Evolutionary conservation across 2,329 filamentous ascomycete species (phyloP), one percentile per base, ranked within the genome.

Genomic region (Alternaria infectoria): DNA sequence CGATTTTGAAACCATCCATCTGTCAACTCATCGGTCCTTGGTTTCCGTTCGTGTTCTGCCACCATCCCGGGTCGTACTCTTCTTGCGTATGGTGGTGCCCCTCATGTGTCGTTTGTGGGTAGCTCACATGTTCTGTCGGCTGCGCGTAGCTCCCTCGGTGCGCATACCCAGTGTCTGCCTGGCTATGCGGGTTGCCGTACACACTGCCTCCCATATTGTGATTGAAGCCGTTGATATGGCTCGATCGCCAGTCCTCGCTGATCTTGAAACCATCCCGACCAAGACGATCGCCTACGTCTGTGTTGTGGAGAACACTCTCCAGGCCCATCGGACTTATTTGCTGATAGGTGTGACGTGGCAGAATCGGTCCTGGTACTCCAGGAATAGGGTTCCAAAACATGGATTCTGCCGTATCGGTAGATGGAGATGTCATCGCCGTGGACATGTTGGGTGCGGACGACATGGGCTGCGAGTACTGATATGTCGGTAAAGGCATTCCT

Each of bases 341-440:
- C 25, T 68, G 64, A 60, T 71, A 73, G 36, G 59, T 74, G 44
- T 63, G 73, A n/a, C 74, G 67, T 1, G 72, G 72, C 0, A 78
- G 54, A 6, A 79, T 76, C 3, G 82, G 81, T 8, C 80, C 77
- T 54, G 75, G 79, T 58, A 82, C 74, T 3, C 77, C 77, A 1
- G 78, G 76, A 12, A 83, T 79, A 1, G 81, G 81, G 12, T 79
- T 80, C 82, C 74, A 74, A 55, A 77, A 77, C 45, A 75, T 69
- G 10, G 66, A 62, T 44, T 76, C 73, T 21, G 68, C 64, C 2
- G 68, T 52, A 23, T 69, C 68, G 26, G 59, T 32, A 17, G 57
- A 49, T 3, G 71, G 32, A 2, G 66, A 64, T 13, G 67, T 65
- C 45, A 60, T 64, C 23, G 67, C 59, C 9, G 67, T 67, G 10